Base-by-base conservation (phyloP, 108 stramenopile genomes). In the Discostella stelligeroides region DNA sequence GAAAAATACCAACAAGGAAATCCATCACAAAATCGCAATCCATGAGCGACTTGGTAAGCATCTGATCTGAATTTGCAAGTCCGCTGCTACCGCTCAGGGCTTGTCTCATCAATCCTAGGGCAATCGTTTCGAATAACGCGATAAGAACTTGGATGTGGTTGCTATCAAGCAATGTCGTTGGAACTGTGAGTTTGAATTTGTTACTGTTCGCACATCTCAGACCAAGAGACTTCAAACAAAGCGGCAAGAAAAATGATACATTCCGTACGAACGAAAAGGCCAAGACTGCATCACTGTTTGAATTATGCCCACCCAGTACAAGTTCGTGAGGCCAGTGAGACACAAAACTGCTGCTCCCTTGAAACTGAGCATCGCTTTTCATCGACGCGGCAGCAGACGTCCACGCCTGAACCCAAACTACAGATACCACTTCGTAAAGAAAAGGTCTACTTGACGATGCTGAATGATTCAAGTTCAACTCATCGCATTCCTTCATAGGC, bases 171-270 rank as follows among this genome's bases (percentile, higher is more conserved):
- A 92, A 83, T 7, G 80, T 81, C 80, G 69, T 68, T 0, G 70
- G 83, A 21, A 69, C 20, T 46, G 60, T 63, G 20, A 68, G 45
- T 23, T 68, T 71, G 58, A 71, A 51, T 53, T 65, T 79, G 63
- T 71, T 25, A 34, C 21, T 42, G 39, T 62, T 29, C 1, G 68
- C n/a, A 54, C 84, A 90, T 30, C 91, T 70, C 38, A 92, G 48
- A 4, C 57, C 72, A 17, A 95, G 64, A 0, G 94, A 95, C 60
- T 95, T 95, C 18, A 91, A 63, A 77, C 86, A 85, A 37, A 95
- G 50, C 0, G 94, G 91, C 0, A 92, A 76, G 23, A 95, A 76
- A 15, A 95, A 60, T 38, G 90, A 77, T 62, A 88, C 65, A 51
- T 91, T 81, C 21, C 58, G 56, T 39, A 73, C 70, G 56, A 86